phyloP scores from a whole-genome alignment of 176 grass and related monocot species.

The Aegilops tauschii region DNA sequence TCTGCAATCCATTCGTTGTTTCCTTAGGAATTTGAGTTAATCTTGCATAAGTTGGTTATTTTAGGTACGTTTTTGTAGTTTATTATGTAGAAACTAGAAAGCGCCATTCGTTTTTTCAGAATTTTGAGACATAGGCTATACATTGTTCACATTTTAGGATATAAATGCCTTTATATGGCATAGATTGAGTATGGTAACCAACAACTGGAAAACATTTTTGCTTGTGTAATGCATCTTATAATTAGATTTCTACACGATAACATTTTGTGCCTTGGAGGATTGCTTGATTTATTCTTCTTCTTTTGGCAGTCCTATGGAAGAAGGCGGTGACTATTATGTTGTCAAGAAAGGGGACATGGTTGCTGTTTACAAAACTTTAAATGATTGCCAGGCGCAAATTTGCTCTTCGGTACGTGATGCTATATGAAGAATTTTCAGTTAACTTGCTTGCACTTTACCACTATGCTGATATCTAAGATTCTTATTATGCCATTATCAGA shows the following conservation, averaged over 20 bases:
- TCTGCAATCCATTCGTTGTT: not conserved
- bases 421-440: not conserved
- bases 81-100: not conserved
- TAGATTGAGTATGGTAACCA: not conserved
- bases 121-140: not conserved
- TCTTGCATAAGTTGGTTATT: not conserved
- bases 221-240: conserved; percentile 9
- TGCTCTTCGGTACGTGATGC: conserved; percentile 41
- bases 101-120: not conserved
- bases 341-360: conserved; percentile 47
- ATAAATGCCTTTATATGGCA: not conserved
- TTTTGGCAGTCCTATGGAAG: conserved; percentile 44
- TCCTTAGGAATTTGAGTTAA: not conserved
- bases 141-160: not conserved
- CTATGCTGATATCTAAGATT: not conserved
- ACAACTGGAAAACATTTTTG: not conserved
- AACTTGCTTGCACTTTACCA: not conserved
- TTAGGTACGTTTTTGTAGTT: not conserved
- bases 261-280: not conserved
- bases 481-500: not conserved
- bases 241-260: not conserved
- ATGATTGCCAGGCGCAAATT: conserved; percentile 55
- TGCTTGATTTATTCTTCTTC: not conserved
- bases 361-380: conserved; percentile 39
- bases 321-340: conserved; percentile 48